Base-by-base conservation (phyloP, 441 rosid species). In the Populus trichocarpa region DNA sequence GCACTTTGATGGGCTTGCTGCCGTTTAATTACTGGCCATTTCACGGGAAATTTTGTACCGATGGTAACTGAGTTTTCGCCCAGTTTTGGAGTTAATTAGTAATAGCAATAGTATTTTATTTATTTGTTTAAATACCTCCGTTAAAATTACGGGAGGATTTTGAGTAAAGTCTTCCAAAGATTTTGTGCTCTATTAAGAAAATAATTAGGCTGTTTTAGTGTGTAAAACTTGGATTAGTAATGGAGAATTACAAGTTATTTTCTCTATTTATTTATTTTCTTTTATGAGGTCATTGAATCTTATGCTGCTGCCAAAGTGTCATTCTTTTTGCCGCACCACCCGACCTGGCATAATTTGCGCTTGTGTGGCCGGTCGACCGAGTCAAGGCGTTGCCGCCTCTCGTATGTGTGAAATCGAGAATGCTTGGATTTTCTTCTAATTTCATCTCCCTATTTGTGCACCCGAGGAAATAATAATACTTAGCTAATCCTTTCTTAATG, bases 261-360 rank as follows among this genome's bases (percentile, higher is more conserved):
- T 25, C 70, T 23, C 57, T 50, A 16, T 50, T 14, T 50, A 16
- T 5, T 12, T 28, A 16, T 32, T 23, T 30, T 69, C n/a, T 5
- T 68, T 30, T 32, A 28, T 14, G 20, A 28, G 74, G 38, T 12
- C 59, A 50, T 33, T 36, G 23, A 28, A 78, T 8, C 8, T 1
- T 18, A n/a, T n/a, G 11, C 0, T n/a, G 11, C 0, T 5, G 14
- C 8, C 85, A 81, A 75, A 46, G 86, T 87, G 96, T 90, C 90
- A 89, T 87, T 92, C 90, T 67, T 75, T 85, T 80, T 84, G 84
- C 74, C 83, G 50, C n/a, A n/a, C n/a, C 89, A 82, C 79, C 72
- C 76, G 72, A 75, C 72, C 18, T 30, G 87, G 83, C 93, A 92
- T 70, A 79, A 86, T 81, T 87, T 74, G 79, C 88, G 92, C 91